phyloP scores from a whole-genome alignment of 768 basidiomycete genomes.

The Mycena kentingensis region DNA sequence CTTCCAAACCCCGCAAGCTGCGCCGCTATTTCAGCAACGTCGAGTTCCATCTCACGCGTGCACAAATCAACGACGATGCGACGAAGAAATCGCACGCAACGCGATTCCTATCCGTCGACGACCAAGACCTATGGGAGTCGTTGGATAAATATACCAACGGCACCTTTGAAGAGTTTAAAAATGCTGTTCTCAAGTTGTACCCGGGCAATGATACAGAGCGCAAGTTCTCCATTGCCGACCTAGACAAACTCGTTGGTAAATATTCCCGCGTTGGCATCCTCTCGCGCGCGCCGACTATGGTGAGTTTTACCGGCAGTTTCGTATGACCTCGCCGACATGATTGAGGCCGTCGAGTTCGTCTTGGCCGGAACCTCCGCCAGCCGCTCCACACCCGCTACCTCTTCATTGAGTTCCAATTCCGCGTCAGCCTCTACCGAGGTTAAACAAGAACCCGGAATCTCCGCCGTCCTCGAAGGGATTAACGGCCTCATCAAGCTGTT shows the following conservation, averaged over 20 bases:
- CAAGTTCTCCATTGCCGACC: constrained; percentile 24
- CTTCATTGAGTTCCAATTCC: background rate
- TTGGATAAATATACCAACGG: constrained; percentile 10
- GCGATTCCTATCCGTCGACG: constrained; percentile 13
- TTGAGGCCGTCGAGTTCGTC: constrained; percentile 25
- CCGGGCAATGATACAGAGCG: constrained; percentile 18
- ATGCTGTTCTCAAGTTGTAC: constrained; percentile 26
- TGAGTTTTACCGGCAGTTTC: constrained; percentile 27
- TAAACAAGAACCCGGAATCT: constrained; percentile 4
- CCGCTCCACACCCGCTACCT: background rate
- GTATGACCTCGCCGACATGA: constrained; percentile 23
- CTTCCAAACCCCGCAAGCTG: constrained; percentile 18
- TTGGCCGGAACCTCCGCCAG: constrained; percentile 7
- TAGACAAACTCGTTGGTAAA: constrained; percentile 26
- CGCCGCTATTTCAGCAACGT: constrained; percentile 22
- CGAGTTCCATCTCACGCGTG: constrained; percentile 9
- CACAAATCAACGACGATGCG: constrained; percentile 1
- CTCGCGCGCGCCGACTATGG: constrained; percentile 17
- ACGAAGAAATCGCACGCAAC: constrained; percentile 20
- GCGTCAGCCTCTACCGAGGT: background rate
- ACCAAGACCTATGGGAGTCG: constrained; percentile 23
- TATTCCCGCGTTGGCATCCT: constrained; percentile 17
- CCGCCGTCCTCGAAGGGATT: constrained; percentile 5
- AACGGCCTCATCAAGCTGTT: constrained; percentile 10
- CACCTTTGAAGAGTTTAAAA: constrained; percentile 26